Conservation (phyloP, 1,284 basidiomycete species). For the Ustilago lituana region DNA sequence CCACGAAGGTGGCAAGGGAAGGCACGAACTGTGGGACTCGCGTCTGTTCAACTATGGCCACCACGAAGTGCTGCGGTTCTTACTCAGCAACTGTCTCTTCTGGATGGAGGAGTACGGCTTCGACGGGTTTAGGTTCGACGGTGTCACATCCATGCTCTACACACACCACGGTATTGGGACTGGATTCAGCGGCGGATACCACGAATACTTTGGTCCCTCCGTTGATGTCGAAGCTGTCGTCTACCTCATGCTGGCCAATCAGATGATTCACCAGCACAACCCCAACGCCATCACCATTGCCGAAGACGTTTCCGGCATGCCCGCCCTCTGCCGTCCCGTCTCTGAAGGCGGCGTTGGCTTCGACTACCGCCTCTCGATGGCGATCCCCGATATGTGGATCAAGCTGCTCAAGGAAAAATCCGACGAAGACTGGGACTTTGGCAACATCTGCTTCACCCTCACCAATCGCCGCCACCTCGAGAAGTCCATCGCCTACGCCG, state of each 20-base stretch:
- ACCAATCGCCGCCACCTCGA: constrained; percentile 89
- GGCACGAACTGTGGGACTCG: constrained; percentile 93
- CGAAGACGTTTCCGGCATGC: constrained; percentile 98
- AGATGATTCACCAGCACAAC: constrained; percentile 83
- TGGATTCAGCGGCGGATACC: constrained; percentile 95
- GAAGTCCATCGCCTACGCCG: constrained; percentile 92
- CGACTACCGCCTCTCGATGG: constrained; percentile 97
- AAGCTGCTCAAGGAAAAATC: constrained; percentile 91
- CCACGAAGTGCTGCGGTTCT: constrained; percentile 92
- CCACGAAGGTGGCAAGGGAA: constrained; percentile 88
- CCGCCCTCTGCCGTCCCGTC: constrained; percentile 84
- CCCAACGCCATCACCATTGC: constrained; percentile 88
- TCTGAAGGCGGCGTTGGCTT: constrained; percentile 90
- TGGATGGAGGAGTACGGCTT: constrained; percentile 95
- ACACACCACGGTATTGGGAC: constrained; percentile 93
- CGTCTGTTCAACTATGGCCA: constrained; percentile 90
- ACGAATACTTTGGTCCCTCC: constrained; percentile 90
- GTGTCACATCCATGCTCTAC: constrained; percentile 99
- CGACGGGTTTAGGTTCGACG: constrained; percentile 97
- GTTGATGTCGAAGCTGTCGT: constrained; percentile 90
- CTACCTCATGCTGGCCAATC: constrained; percentile 97
- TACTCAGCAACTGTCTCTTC: constrained; percentile 92
- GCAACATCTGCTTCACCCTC: constrained; percentile 85
- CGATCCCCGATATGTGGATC: constrained; percentile 99
- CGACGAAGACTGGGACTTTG: constrained; percentile 90